Evolutionary conservation across 176 grass and related monocot species (phyloP), one percentile per base, ranked within the genome.

Genomic region (Carex littledalei): DNA sequence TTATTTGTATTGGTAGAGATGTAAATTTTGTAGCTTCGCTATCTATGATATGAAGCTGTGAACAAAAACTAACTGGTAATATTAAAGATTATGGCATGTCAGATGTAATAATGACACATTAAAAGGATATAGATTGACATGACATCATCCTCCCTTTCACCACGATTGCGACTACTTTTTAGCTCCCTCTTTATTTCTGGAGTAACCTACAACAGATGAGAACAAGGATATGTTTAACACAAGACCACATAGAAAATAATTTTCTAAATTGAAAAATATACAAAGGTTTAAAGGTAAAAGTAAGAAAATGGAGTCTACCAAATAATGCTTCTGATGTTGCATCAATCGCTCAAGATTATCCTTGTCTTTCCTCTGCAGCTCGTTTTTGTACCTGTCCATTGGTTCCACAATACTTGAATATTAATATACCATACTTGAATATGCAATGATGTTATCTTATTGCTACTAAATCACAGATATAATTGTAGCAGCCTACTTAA

Each of bases 281-380:
- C 37, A 20, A 83, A 66, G 63, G 39, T 29, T 54, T 11, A 67
- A 34, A 54, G 63, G 35, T 50, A 26, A 81, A 22, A 71, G 24
- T 17, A 67, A 39, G 17, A 32, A 78, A 22, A 22, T 49, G 20
- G 1, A 62, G 2, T 59, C 17, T 92, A 98, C 95, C 85, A 95
- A 86, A 88, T 98, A 90, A 74, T 98, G 95, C 50, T 98, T 98
- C 85, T 98, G 95, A 66, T 90, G 81, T 90, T 95, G 91, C 54
- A 95, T 84, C 78, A 98, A 86, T 14, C 69, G 56, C 20, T 8
- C 14, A 84, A 98, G 88, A 57, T 89, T 89, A 72, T 95, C 95
- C 83, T 92, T 98, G 21, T 93, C 89, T 80, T 87, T 91, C 67
- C 83, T 94, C 80, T 92, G 89, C 37, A 98, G 54, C 57, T 95